Conservation (phyloP, 225 moss, liverwort and hornwort genomes). For the Bryum argenteum region DNA sequence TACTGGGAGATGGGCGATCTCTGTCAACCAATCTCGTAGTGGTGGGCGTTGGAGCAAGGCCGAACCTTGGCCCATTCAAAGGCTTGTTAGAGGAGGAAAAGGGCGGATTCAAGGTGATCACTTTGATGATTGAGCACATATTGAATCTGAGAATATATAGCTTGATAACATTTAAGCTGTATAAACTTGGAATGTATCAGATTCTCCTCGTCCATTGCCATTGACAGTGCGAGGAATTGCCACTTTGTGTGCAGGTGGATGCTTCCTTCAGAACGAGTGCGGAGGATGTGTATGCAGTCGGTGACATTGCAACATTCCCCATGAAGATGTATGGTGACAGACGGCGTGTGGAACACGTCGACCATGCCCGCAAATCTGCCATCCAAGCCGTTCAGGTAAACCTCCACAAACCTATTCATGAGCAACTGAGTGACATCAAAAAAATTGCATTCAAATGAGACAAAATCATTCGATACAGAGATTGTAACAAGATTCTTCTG, state of each 20-base stretch:
- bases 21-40: conserved; percentile 56
- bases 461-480: no score
- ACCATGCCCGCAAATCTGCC: conserved; percentile 89
- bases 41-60: conserved; percentile 84
- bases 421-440: no score
- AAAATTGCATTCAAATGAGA: no score
- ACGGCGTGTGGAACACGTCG: conserved; percentile 90
- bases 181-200: no score
- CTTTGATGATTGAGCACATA: neutral
- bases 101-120: conserved; percentile 75
- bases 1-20: conserved; percentile 50
- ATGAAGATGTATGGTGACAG: conserved; percentile 67
- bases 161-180: no score
- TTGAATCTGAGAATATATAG: no score
- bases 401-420: neutral
- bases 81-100: conserved; percentile 67
- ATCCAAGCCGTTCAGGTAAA: conserved; percentile 88
- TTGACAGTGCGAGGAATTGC: no score
- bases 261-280: conserved; percentile 70
- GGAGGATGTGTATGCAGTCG: conserved; percentile 82
- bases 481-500: no score
- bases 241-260: conserved; percentile 58
- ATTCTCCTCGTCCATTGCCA: no score
- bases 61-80: conserved; percentile 65
- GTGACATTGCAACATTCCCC: conserved; percentile 88